Evolutionary conservation across 1,139 yeast species (phyloP).

Genomic region (Pichia inconspicua): DNA sequence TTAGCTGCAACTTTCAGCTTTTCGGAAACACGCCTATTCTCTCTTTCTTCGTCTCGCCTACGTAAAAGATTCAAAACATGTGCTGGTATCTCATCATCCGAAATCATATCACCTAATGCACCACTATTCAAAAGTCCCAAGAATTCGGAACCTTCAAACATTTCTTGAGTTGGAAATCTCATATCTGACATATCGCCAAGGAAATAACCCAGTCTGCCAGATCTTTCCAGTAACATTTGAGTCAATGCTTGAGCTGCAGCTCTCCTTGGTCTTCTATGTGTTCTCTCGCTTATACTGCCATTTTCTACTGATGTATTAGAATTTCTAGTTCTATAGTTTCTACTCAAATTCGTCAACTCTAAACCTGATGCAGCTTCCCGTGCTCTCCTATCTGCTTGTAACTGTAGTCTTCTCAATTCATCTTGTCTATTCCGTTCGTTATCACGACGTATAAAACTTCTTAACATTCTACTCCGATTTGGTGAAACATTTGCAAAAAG

Average conservation of each 20-base stretch:
- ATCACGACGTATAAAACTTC: neutral
- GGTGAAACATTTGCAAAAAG: neutral
- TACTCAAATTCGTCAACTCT: neutral
- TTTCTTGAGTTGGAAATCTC: neutral
- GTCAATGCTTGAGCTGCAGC: neutral
- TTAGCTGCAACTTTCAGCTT: conserved; percentile 26
- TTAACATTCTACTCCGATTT: neutral
- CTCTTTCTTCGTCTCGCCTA: conserved; percentile 27
- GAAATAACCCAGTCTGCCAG: neutral
- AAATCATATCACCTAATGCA: neutral
- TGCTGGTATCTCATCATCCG: conserved; percentile 28
- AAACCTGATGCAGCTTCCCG: conserved; percentile 6
- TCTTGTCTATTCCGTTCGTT: conserved; percentile 1
- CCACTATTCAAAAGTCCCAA: neutral
- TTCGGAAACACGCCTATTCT: conserved; percentile 23
- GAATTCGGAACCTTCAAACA: neutral
- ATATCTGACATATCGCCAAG: neutral
- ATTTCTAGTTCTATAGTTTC: neutral
- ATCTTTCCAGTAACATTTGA: neutral
- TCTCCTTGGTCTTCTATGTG: conserved; percentile 2
- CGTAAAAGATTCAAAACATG: conserved; percentile 30
- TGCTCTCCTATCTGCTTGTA: conserved; percentile 8
- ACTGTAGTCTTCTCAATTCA: conserved; percentile 3
- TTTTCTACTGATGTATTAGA: neutral
- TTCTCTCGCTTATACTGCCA: neutral